These are phyloP conservation scores for Aspergillus uvarum DNA, from an alignment of 2,329 filamentous ascomycete genomes.

Conservation along the genomic window DNA sequence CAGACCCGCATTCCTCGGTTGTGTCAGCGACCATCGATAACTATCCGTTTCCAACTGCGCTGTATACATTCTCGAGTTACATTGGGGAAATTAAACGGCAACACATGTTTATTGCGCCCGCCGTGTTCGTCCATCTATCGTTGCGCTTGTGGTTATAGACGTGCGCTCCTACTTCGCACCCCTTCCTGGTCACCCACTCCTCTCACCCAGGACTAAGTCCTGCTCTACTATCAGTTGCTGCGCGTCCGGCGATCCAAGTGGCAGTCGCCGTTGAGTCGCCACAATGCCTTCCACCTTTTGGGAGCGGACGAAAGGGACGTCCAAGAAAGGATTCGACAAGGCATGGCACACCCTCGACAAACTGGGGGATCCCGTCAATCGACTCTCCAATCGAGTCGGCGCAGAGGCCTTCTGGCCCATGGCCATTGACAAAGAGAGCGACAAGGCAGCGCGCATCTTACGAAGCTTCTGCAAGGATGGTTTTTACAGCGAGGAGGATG, in stretches of 20 bases:
- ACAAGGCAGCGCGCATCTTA: constrained; percentile 86
- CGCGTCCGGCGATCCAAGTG: not conserved
- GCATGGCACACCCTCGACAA: constrained; percentile 67
- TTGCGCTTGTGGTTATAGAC: constrained; percentile 13
- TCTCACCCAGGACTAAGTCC: constrained; percentile 3
- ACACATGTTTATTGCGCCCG: constrained; percentile 19
- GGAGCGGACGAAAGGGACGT: constrained; percentile 52
- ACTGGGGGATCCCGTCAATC: constrained; percentile 74
- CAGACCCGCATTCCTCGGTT: constrained; percentile 20
- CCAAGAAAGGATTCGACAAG: constrained; percentile 71
- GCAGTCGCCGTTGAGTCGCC: constrained; percentile 7
- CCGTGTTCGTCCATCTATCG: constrained; percentile 10
- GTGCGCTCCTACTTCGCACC: not conserved
- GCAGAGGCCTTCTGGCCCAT: constrained; percentile 83
- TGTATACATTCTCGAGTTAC: constrained; percentile 14
- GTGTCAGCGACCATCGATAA: constrained; percentile 14
- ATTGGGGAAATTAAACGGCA: constrained; percentile 13
- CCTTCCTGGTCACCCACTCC: not conserved
- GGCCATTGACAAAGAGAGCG: constrained; percentile 81
- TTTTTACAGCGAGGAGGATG: constrained; percentile 63
- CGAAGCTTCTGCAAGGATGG: constrained; percentile 86
- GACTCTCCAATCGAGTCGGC: constrained; percentile 76
- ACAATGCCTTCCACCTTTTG: constrained; percentile 55
- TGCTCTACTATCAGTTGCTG: not conserved
- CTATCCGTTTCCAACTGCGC: constrained; percentile 1